These are phyloP conservation scores for Backusella sp. DNA, from an alignment of 192 early-diverging fungal genomes.

Conservation along the genomic window DNA sequence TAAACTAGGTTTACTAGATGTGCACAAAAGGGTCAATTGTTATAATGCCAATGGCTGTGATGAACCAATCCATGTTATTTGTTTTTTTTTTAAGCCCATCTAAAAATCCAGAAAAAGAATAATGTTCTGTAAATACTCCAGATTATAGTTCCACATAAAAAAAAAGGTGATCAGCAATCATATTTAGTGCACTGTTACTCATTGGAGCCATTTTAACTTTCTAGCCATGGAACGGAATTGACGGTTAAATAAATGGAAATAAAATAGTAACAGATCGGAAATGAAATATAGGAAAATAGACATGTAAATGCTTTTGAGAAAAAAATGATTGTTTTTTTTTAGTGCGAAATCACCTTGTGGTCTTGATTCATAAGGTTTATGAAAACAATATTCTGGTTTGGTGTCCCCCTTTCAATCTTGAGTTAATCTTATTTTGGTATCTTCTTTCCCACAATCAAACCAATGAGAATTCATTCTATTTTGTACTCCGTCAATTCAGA, in stretches of 20 bases:
- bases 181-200: background rate
- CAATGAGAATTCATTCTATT: background rate
- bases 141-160: background rate
- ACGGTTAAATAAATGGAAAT: background rate
- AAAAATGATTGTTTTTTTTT: background rate
- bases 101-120: background rate
- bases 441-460: conserved; percentile 7
- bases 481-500: conserved; percentile 6
- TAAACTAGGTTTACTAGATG: background rate
- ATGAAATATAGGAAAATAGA: background rate
- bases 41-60: background rate
- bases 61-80: background rate
- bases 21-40: background rate
- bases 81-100: background rate
- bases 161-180: background rate
- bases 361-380: background rate
- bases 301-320: background rate
- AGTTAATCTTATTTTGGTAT: conserved; percentile 2
- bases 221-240: background rate
- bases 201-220: background rate
- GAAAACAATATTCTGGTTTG: background rate
- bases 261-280: background rate
- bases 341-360: background rate
- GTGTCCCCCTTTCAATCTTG: background rate
- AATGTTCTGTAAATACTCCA: background rate